Percentiles rank a stretch among this genome's conserved stretches.
These are phyloP conservation scores for Mycena citricolor DNA, from an alignment of 1,284 basidiomycete species.

Conservation along the genomic window DNA sequence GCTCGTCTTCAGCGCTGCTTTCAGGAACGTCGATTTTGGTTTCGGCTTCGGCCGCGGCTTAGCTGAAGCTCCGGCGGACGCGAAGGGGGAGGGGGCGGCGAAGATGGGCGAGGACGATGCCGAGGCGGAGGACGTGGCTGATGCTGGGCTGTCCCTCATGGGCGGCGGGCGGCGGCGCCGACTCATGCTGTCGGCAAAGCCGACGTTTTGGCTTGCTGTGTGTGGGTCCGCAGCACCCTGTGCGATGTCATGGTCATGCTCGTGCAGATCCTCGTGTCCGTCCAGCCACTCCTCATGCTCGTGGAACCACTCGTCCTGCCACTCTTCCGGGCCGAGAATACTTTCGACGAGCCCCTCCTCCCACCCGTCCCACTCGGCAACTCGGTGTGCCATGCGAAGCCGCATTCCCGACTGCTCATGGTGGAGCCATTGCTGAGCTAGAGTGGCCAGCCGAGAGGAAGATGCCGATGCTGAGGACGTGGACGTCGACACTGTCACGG, in stretches of 20 bases:
- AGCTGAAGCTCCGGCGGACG: no score
- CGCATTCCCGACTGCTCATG: conserved; percentile 64
- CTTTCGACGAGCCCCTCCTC: conserved; percentile 76
- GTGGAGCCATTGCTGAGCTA: conserved; percentile 70
- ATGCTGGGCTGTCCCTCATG: no score
- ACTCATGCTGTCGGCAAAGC: no score
- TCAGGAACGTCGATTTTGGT: conserved; percentile 1
- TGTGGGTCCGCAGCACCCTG: no score
- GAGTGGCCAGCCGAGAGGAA: conserved; percentile 31
- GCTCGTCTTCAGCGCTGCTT: conserved; percentile 3
- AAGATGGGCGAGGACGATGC: no score
- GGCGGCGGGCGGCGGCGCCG: no score
- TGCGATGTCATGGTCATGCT: no score
- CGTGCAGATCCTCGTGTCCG: conserved; percentile 23
- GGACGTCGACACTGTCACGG: not conserved
- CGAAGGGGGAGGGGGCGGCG: no score
- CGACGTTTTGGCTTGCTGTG: no score
- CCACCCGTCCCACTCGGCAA: conserved; percentile 84
- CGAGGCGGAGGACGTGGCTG: no score
- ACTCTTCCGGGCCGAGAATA: conserved; percentile 68
- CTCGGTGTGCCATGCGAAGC: conserved; percentile 71
- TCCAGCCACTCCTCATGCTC: conserved; percentile 35
- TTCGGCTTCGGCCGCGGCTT: conserved; percentile 5
- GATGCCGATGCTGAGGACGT: not conserved
- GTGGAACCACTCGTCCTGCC: conserved; percentile 68